Base-by-base conservation (phyloP, 331 rosid genomes). In the Rhamnella rubrinervis region DNA sequence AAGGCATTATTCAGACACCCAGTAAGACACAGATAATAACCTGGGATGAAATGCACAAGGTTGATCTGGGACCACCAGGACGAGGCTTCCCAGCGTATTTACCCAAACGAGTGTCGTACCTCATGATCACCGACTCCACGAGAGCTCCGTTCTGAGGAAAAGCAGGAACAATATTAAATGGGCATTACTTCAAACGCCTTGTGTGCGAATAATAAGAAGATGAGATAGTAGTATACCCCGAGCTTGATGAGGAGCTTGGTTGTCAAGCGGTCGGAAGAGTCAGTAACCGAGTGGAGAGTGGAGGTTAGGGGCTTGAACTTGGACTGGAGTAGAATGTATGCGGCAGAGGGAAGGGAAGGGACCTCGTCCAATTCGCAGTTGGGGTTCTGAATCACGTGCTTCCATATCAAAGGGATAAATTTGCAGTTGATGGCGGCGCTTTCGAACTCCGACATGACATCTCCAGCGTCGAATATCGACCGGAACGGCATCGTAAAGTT, bases 71-170 rank as follows among this genome's bases (percentile, higher is more conserved):
- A 60, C 96, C 97, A 59, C 97, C 97, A 10, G 85, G 82, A 40
- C 96, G 92, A 4, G 97, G 89, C 85, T 93, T 75, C 12, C 97
- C 97, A 26, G 65, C 86, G 59, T 88, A 89, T 80, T 73, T 93
- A 0, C 97, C 96, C 77, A 91, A 78, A 56, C 96, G 90, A 44
- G 88, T 85, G 44, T 93, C 96, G 53, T 88, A 93, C 62, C 86
- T 85, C 98, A 88, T 93, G 16, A 93, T 85, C 28, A 93, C 97
- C 44, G 97, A 90, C 82, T 93, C 98, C 65, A 93, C 92, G 55
- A 93, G 78, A 31, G 79, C 86, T 16, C 98, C 97, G 53, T 79
- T 88, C 86, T 92, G 73, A 55, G 20, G 16, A n/a, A 71, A 74
- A 61, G 1, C 52, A 65, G 59, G 2, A 21, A 9, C 0, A 73